Evolutionary conservation across 1,284 basidiomycete genomes (phyloP).

Genomic region (Sporisorium reilianum): DNA sequence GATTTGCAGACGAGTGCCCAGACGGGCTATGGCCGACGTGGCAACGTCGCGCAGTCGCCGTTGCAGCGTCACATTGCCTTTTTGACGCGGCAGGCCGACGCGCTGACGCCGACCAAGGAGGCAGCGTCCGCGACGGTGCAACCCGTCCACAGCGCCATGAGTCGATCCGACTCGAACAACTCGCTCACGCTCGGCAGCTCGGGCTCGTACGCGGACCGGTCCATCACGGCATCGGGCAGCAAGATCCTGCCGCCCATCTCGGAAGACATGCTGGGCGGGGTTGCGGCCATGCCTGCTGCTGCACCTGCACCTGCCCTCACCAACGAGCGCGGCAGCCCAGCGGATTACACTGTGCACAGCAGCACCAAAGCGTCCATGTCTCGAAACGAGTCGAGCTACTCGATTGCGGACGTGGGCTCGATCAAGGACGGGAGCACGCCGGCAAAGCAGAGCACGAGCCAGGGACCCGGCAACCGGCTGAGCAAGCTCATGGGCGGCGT

Average conservation of each 20-base stretch:
- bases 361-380: conserved; percentile 16
- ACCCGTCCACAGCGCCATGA: conserved; percentile 8
- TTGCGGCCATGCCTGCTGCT: conserved; percentile 34
- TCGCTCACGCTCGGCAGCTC: conserved; percentile 2
- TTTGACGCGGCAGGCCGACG: conserved; percentile 33
- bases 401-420: conserved; percentile 22
- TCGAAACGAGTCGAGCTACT: conserved; percentile 27
- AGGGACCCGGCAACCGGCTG: conserved; percentile 24
- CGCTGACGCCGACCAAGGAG: conserved; percentile 4
- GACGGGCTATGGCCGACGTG: conserved; percentile 19
- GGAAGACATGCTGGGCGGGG: conserved; percentile 41
- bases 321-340: too few relatives aligned
- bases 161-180: conserved; percentile 17
- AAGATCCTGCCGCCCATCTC: conserved; percentile 33
- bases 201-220: conserved; percentile 10
- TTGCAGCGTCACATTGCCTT: conserved; percentile 54
- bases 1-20: conserved; percentile 35
- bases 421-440: conserved; percentile 16
- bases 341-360: background rate
- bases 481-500: conserved; percentile 50
- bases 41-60: conserved; percentile 27
- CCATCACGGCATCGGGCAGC: conserved; percentile 1
- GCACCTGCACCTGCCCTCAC: conserved; percentile 12
- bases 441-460: conserved; percentile 4
- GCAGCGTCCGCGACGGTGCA: background rate